phyloP scores from a whole-genome alignment of 345 rosid species.

The Odontarrhena argentea region DNA sequence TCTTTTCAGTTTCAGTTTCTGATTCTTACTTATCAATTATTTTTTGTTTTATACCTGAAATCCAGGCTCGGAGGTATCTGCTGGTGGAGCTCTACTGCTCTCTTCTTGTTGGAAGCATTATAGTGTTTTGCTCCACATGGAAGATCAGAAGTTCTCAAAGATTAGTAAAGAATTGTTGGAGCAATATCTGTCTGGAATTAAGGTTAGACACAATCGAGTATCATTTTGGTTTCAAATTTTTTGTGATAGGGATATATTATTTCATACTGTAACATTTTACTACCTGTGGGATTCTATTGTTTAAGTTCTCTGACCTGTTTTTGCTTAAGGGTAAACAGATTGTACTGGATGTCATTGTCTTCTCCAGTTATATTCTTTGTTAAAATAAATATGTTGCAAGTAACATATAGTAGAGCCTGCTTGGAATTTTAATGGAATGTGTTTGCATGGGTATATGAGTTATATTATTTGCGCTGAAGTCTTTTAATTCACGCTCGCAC shows the following conservation, averaged over 20 bases:
- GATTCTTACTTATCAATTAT: conserved; percentile 33
- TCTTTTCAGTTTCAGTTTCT: conserved; percentile 28
- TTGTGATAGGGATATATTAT: conserved; percentile 7
- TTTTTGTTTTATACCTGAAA: conserved; percentile 30
- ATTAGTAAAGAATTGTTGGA: conserved; percentile 64
- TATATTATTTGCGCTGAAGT: conserved; percentile 6
- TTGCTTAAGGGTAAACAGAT: conserved; percentile 7
- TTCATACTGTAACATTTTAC: neutral
- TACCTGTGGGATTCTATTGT: conserved; percentile 1
- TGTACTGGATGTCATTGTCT: neutral
- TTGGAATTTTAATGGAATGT: conserved; percentile 16
- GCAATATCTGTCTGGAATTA: conserved; percentile 75
- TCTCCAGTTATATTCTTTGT: conserved; percentile 1
- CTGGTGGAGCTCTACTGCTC: conserved; percentile 57
- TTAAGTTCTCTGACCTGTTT: conserved; percentile 12
- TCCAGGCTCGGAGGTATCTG: conserved; percentile 47
- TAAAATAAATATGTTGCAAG: conserved; percentile 8
- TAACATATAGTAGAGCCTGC: conserved; percentile 4
- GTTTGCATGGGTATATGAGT: conserved; percentile 22
- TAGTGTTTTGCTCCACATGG: conserved; percentile 66
- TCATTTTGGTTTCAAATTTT: conserved; percentile 10
- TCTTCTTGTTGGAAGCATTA: conserved; percentile 94
- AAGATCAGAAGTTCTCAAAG: conserved; percentile 63
- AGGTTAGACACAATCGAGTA: conserved; percentile 51
- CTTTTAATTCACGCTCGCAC: neutral